A percentile compares a stretch with the other conserved stretches of the same genome.
Conservation (phyloP, 2,329 filamentous ascomycete genomes). For the Periglandula ipomoeae region DNA sequence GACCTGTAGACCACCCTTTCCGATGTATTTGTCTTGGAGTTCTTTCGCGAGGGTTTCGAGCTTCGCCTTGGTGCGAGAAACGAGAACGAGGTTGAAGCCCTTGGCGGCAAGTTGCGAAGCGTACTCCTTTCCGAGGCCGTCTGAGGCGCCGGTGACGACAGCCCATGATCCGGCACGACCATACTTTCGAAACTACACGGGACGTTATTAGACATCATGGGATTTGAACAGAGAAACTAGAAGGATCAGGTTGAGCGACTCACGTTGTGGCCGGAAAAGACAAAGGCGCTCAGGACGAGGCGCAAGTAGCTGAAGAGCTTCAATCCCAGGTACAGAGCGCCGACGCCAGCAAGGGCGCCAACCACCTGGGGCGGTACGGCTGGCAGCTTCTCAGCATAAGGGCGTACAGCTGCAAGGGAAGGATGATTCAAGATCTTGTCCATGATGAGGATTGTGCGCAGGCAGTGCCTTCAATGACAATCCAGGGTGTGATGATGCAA, state of each 20-base stretch:
- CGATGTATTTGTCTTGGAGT: slow-evolving; percentile 60
- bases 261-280: slow-evolving; percentile 56
- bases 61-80: slow-evolving; percentile 93
- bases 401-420: neutral
- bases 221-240: too few relatives aligned
- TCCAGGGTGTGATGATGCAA: neutral
- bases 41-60: slow-evolving; percentile 68
- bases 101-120: slow-evolving; percentile 80
- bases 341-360: slow-evolving; percentile 42
- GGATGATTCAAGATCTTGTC: slow-evolving; percentile 14
- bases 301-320: slow-evolving; percentile 50
- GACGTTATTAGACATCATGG: neutral
- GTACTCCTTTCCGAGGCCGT: slow-evolving; percentile 95
- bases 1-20: slow-evolving; percentile 50
- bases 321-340: slow-evolving; percentile 47
- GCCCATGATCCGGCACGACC: slow-evolving; percentile 90
- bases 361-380: slow-evolving; percentile 35
- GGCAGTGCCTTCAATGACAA: neutral
- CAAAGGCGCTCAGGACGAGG: slow-evolving; percentile 58
- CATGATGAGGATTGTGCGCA: slow-evolving; percentile 15
- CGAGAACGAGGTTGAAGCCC: slow-evolving; percentile 89
- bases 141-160: slow-evolving; percentile 87
- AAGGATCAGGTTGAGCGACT: slow-evolving; percentile 16
- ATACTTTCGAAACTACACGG: slow-evolving; percentile 69
- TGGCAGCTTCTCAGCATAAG: slow-evolving; percentile 15